A percentile compares a stretch with the other conserved stretches of the same genome.
Conservation (phyloP, 768 basidiomycete genomes). For the Roridomyces roridus region DNA sequence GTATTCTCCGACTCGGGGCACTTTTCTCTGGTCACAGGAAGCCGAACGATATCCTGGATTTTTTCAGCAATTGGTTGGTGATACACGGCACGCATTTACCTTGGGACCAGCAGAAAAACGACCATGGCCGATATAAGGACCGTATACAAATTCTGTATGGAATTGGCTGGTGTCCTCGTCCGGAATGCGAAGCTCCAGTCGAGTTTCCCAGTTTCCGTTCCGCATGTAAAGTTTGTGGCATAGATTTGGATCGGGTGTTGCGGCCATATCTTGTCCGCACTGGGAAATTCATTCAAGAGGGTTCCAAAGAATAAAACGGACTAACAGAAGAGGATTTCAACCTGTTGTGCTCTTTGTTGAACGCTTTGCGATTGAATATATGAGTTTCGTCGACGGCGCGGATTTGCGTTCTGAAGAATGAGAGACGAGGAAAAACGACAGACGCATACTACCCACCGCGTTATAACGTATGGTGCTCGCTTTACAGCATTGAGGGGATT, state of each 20-base stretch:
- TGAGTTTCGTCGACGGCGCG: constrained; percentile 38
- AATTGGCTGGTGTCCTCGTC: not conserved
- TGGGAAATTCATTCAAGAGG: not conserved
- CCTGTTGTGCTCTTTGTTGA: constrained; percentile 32
- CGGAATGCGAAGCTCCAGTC: constrained; percentile 29
- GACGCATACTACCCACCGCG: constrained; percentile 32
- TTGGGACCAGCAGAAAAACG: constrained; percentile 34
- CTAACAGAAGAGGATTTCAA: constrained; percentile 30
- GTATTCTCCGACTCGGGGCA: constrained; percentile 19
- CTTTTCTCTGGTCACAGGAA: constrained; percentile 39
- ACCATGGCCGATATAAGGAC: constrained; percentile 32
- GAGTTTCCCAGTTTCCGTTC: constrained; percentile 40
- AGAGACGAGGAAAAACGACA: not conserved
- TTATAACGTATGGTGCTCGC: constrained; percentile 42
- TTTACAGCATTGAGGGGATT: constrained; percentile 14
- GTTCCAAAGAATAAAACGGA: not conserved
- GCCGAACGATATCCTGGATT: constrained; percentile 34
- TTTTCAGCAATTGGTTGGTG: not conserved
- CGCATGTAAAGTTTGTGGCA: constrained; percentile 30
- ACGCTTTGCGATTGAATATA: constrained; percentile 35
- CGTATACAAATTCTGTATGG: constrained; percentile 35
- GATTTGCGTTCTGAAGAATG: constrained; percentile 36
- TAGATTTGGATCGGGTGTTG: constrained; percentile 21
- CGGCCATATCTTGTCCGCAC: constrained; percentile 27
- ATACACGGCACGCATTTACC: constrained; percentile 23